A percentile compares a stretch with the other conserved stretches of the same genome.
Evolutionary conservation across 345 rosid species (phyloP).

Genomic region (Luvunga scandens): DNA sequence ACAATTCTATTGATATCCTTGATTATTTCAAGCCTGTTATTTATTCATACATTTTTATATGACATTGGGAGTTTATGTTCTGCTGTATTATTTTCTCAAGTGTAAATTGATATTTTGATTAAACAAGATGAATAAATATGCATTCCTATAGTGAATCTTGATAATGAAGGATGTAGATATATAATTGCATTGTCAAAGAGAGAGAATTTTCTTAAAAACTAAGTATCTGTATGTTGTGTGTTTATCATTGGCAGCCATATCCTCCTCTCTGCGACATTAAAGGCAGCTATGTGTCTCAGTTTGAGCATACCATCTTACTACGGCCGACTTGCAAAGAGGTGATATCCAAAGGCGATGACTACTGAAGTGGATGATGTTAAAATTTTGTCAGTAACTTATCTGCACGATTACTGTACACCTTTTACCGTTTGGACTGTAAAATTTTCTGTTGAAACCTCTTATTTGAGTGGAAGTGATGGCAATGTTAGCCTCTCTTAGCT

Average conservation of each 20-base stretch:
- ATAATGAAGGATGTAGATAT: neutral
- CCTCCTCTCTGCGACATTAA: constrained; percentile 87
- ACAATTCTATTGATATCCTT: neutral
- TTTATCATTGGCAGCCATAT: constrained; percentile 55
- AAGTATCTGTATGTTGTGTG: neutral
- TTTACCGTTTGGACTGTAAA: neutral
- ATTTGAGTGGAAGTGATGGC: neutral
- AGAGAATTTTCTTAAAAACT: neutral
- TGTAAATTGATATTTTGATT: too few relatives aligned
- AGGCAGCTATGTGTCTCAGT: constrained; percentile 95
- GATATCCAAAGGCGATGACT: constrained; percentile 84
- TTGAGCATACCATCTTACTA: constrained; percentile 83
- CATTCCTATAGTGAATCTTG: neutral
- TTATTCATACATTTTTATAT: too few relatives aligned
- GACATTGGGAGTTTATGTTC: too few relatives aligned
- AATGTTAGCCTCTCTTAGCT: neutral
- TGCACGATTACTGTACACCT: neutral
- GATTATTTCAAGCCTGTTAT: neutral
- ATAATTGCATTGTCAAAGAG: neutral
- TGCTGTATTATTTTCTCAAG: too few relatives aligned
- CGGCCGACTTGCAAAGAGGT: constrained; percentile 99
- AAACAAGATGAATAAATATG: neutral
- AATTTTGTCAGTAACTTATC: neutral
- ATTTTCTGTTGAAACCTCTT: neutral
- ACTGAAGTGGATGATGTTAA: constrained; percentile 29